Evolutionary conservation across 2,329 filamentous ascomycete species (phyloP).

Genomic region (Fusarium musae): DNA sequence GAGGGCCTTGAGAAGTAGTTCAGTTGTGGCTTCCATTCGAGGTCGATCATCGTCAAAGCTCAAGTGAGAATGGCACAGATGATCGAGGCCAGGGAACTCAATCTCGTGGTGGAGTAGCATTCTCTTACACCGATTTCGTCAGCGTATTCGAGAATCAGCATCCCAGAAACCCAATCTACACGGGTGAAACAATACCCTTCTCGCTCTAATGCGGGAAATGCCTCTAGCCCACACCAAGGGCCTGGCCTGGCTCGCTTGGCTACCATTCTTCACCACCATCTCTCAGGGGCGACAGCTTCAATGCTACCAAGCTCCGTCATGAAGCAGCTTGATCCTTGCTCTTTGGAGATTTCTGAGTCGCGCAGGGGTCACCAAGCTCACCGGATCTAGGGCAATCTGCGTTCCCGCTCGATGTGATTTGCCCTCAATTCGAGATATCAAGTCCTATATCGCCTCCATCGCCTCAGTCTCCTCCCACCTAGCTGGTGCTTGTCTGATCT

Average conservation of each 20-base stretch:
- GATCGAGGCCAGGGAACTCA: neutral
- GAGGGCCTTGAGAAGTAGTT: neutral
- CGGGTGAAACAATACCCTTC: conserved; percentile 35
- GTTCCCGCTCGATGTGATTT: conserved; percentile 32
- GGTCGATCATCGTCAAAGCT: neutral
- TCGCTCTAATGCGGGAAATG: conserved; percentile 32
- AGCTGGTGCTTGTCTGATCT: conserved; percentile 26
- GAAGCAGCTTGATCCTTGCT: conserved; percentile 33
- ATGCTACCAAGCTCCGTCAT: conserved; percentile 37
- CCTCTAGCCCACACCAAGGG: conserved; percentile 13
- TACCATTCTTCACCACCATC: conserved; percentile 20
- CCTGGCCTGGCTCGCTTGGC: conserved; percentile 36
- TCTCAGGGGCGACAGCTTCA: conserved; percentile 28
- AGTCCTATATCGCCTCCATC: conserved; percentile 32
- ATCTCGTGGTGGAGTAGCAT: neutral
- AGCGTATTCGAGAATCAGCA: neutral
- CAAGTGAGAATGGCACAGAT: neutral
- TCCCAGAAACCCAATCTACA: conserved; percentile 20
- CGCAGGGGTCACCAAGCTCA: conserved; percentile 11
- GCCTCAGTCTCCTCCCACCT: conserved; percentile 2
- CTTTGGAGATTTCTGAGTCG: conserved; percentile 25
- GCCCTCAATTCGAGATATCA: conserved; percentile 28
- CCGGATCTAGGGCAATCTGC: conserved; percentile 24
- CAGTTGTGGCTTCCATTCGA: conserved; percentile 16
- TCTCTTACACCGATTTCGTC: conserved; percentile 8